Evolutionary conservation across 192 early-diverging fungal genomes (phyloP).

Genomic region (Polychytrium aggregatum): DNA sequence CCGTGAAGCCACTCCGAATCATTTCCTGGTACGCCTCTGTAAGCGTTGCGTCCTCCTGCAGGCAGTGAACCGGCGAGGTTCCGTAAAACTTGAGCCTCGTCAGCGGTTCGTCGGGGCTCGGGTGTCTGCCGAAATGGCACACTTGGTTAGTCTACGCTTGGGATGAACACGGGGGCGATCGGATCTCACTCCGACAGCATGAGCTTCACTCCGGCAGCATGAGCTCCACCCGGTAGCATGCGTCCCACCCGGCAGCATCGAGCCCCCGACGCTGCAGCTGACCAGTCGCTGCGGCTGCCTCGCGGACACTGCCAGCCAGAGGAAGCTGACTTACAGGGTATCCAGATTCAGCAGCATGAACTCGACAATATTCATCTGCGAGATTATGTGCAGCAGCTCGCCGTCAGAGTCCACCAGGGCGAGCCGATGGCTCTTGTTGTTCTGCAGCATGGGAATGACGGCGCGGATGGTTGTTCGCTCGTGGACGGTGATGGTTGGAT

Average conservation of each 20-base stretch:
- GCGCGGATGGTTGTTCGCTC: slow-evolving; percentile 1
- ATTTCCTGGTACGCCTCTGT: slow-evolving; percentile 10
- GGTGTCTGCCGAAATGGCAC: too few species aligned
- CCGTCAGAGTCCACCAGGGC: slow-evolving; percentile 3
- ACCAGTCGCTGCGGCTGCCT: too few species aligned
- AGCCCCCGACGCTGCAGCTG: too few species aligned
- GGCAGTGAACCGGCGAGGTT: slow-evolving; percentile 8
- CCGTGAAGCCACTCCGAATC: slow-evolving; percentile 8
- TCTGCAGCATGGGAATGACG: slow-evolving; percentile 4
- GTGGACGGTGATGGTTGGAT: slow-evolving; percentile 13
- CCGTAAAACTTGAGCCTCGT: slow-evolving; percentile 5
- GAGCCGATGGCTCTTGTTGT: slow-evolving; percentile 4
- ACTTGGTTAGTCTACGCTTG: too few species aligned
- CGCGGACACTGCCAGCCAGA: too few species aligned
- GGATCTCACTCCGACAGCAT: too few species aligned
- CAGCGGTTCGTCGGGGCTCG: slow-evolving; percentile 14
- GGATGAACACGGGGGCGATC: too few species aligned
- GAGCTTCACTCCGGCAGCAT: too few species aligned
- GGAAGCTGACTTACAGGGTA: too few species aligned
- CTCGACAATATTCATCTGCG: slow-evolving; percentile 12
- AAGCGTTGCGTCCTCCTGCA: slow-evolving; percentile 1
- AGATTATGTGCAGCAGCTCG: slow-evolving; percentile 8
- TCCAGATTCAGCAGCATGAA: slow-evolving; percentile 18
- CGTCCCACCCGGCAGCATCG: too few species aligned
- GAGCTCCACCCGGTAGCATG: too few species aligned